Conservation (phyloP, 257 asterid species). For the Primulina eburnea region DNA sequence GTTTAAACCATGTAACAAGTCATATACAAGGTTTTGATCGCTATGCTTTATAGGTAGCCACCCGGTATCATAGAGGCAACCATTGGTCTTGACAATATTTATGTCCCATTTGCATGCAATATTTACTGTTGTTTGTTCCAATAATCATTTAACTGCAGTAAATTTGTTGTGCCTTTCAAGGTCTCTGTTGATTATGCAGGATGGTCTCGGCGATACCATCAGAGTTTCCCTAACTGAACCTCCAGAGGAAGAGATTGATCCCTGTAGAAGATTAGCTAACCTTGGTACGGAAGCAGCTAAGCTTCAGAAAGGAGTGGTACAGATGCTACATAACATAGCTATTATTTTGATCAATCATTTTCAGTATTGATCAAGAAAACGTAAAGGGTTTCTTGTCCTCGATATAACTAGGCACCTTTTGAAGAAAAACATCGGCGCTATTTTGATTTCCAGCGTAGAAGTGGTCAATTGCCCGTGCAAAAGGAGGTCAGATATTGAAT, state of each 20-base stretch:
- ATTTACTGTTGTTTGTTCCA: too few species aligned
- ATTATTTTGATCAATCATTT: slow-evolving; percentile 19
- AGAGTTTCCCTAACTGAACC: slow-evolving; percentile 96
- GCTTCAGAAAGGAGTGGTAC: slow-evolving; percentile 99
- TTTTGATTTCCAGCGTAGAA: slow-evolving; percentile 94
- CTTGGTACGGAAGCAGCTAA: slow-evolving; percentile 87
- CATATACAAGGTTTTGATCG: too few species aligned
- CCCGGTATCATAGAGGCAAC: background rate
- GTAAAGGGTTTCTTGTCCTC: slow-evolving; percentile 8
- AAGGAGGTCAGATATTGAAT: slow-evolving; percentile 59
- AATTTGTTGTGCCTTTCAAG: background rate
- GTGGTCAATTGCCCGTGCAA: slow-evolving; percentile 87
- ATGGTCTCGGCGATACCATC: slow-evolving; percentile 97
- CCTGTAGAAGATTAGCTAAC: slow-evolving; percentile 93
- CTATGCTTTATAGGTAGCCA: background rate
- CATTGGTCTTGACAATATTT: background rate
- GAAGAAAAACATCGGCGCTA: slow-evolving; percentile 90
- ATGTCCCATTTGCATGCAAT: background rate
- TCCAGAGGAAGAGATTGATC: slow-evolving; percentile 95
- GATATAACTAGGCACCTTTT: slow-evolving; percentile 62
- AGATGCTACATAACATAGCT: slow-evolving; percentile 21
- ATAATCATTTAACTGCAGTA: too few species aligned
- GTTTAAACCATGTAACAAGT: too few species aligned
- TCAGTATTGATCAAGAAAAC: slow-evolving; percentile 12
- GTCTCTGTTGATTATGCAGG: slow-evolving; percentile 40